A percentile compares a stretch with the other conserved stretches of the same genome.
phyloP scores from a whole-genome alignment of 306 rosid genomes.

The Datisca glomerata region DNA sequence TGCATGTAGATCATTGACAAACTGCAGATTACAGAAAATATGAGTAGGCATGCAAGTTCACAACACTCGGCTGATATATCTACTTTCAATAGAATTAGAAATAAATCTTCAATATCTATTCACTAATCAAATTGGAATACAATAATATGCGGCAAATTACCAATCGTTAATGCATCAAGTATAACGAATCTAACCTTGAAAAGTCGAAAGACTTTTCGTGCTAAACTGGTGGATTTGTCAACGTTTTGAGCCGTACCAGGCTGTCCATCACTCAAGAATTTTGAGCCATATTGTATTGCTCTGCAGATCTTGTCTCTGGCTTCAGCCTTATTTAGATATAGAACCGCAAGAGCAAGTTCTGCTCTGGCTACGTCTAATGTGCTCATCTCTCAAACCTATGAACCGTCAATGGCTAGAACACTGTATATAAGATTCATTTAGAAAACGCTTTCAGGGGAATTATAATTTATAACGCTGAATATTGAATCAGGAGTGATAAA shows the following conservation, averaged over 20 bases:
- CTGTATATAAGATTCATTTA: neutral
- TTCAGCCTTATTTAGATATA: constrained; percentile 94
- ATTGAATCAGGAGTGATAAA: too few species aligned
- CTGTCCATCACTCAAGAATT: constrained; percentile 84
- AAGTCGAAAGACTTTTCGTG: constrained; percentile 92
- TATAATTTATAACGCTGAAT: too few species aligned
- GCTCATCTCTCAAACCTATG: constrained; percentile 52
- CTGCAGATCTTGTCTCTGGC: constrained; percentile 99
- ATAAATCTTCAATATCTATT: too few species aligned
- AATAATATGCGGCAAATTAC: too few species aligned
- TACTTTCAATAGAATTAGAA: too few species aligned
- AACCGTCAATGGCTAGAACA: neutral
- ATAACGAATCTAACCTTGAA: constrained; percentile 80
- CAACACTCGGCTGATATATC: too few species aligned
- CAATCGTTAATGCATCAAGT: too few species aligned
- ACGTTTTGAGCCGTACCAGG: constrained; percentile 90
- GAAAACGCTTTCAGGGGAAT: neutral
- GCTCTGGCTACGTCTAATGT: constrained; percentile 84
- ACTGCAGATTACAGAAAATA: constrained; percentile 36
- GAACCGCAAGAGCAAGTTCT: constrained; percentile 75
- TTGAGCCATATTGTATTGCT: constrained; percentile 95
- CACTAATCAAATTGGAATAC: too few species aligned
- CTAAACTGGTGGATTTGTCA: constrained; percentile 89
- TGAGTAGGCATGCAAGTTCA: neutral
- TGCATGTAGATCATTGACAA: constrained; percentile 78